Base-by-base conservation (phyloP, 2,329 filamentous ascomycete species). In the Paecilomyces formosus region DNA sequence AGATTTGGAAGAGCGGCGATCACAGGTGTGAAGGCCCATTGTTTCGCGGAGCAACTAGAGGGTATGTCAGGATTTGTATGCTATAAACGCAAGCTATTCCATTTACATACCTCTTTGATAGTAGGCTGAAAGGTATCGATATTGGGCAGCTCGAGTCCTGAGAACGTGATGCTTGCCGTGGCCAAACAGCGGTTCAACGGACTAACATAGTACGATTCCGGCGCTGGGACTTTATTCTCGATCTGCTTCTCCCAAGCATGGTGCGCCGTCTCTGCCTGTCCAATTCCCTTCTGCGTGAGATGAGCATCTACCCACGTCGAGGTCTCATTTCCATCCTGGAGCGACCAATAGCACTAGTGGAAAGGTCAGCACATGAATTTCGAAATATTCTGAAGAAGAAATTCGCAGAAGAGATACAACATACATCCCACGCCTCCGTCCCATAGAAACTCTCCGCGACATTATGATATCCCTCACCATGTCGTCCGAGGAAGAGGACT, bases 381-480 rank as follows among this genome's bases (percentile, higher is more conserved):
- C 11, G 7, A 28, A 52, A 12, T 11, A 26, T 28, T 18, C 6
- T 35, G n/a, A 26, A 26, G 1, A 3, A 26, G 24, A 26, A 26
- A 26, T 6, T 26, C 24, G 24, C 24, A 18, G 18, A 28, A 22
- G 9, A 39, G 11, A 28, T 9, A 7, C 3, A 26, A 71, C 76
- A 55, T 72, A 82, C 81, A 70, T 87, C 82, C 85, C 85, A 87
- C 2, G 78, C 76, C 13, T 79, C 75, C 0, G 81, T 85, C 30
- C 84, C 84, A 61, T 85, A 86, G 60, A 76, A 79, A 2, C 71
- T 66, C 65, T 87, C 81, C 1, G 83, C 85, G 12, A 83, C 82
- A 65, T 87, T 87, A 70, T 87, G 82, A 60, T 76, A 77, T 3
- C 84, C 84, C 68, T 87, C 78, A 22, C 85, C 85, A 65, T 87